A percentile compares a stretch with the other conserved stretches of the same genome.
Conservation (phyloP, 441 rosid genomes). For the Croton laevigatus region DNA sequence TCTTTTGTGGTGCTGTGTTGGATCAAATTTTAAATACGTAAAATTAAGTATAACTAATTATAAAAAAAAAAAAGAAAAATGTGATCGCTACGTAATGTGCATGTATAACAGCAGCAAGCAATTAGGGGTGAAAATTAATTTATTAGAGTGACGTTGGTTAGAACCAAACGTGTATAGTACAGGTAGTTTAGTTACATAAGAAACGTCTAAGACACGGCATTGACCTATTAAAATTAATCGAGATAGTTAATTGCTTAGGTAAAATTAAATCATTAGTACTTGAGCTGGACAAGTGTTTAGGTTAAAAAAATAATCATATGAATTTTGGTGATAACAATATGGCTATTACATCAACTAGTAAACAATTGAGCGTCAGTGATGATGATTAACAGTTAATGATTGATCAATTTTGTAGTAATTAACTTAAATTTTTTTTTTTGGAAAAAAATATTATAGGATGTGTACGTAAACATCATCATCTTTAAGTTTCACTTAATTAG, state of each 20-base stretch:
- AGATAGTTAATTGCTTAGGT: neutral
- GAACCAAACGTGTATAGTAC: neutral
- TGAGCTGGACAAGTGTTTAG: slow-evolving; percentile 4
- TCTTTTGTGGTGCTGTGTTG: too few relatives aligned
- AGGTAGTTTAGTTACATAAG: neutral
- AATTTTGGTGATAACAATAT: slow-evolving; percentile 7
- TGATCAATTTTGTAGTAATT: neutral
- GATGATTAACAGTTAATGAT: neutral
- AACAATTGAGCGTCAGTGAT: slow-evolving; percentile 15
- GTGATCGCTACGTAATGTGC: too few relatives aligned
- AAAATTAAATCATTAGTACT: slow-evolving; percentile 13
- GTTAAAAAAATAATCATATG: slow-evolving; percentile 4
- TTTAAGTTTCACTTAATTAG: neutral
- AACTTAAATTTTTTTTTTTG: neutral
- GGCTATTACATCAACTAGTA: slow-evolving; percentile 10
- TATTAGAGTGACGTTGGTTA: neutral
- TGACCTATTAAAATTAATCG: neutral
- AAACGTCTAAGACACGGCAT: slow-evolving; percentile 7
- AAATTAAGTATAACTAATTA: too few relatives aligned
- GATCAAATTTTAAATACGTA: too few relatives aligned
- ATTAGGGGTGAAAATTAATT: neutral
- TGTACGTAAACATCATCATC: slow-evolving; percentile 24
- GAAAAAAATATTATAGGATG: neutral
- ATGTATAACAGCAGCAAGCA: too few relatives aligned
- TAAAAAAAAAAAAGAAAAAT: too few relatives aligned